Percentiles rank a stretch among this genome's conserved stretches.
Conservation (phyloP, 2,329 filamentous ascomycete genomes). For the Fusarium tuaranense region DNA sequence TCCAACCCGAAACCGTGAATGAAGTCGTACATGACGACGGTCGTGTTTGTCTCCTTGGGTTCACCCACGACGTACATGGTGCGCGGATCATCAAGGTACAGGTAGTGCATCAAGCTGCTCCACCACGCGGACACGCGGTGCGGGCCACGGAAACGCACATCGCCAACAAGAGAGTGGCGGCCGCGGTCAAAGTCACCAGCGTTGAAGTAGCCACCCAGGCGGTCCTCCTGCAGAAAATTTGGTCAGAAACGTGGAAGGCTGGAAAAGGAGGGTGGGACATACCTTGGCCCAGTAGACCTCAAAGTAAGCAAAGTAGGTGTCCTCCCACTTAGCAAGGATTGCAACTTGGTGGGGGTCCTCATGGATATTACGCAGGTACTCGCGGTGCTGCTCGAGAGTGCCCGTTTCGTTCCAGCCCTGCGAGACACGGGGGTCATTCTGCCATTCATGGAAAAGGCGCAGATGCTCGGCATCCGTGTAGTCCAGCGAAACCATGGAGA, state of each 20-base stretch:
- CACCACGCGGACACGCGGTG: slow-evolving; percentile 72
- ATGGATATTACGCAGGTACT: slow-evolving; percentile 76
- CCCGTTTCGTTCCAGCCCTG: slow-evolving; percentile 85
- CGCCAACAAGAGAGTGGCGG: slow-evolving; percentile 69
- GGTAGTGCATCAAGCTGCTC: slow-evolving; percentile 71
- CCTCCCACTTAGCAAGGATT: slow-evolving; percentile 78
- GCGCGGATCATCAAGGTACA: slow-evolving; percentile 71
- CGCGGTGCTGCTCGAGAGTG: slow-evolving; percentile 78
- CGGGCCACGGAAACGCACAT: slow-evolving; percentile 69
- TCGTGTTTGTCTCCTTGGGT: slow-evolving; percentile 77
- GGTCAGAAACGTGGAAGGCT: neutral
- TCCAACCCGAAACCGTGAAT: slow-evolving; percentile 79
- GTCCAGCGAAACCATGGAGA: slow-evolving; percentile 81
- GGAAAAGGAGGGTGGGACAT: slow-evolving; percentile 25
- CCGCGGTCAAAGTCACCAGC: slow-evolving; percentile 69
- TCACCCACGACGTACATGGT: slow-evolving; percentile 73
- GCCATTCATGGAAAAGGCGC: slow-evolving; percentile 80
- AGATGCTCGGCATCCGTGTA: slow-evolving; percentile 74
- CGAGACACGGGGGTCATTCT: slow-evolving; percentile 85
- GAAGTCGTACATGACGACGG: slow-evolving; percentile 79
- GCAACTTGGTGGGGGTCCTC: slow-evolving; percentile 79
- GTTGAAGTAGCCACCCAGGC: slow-evolving; percentile 67
- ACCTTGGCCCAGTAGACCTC: slow-evolving; percentile 82
- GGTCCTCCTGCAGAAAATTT: slow-evolving; percentile 59
- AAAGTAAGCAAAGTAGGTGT: slow-evolving; percentile 79